Conservation (phyloP, 495 filamentous ascomycete genomes). For the Xylaria scruposa region DNA sequence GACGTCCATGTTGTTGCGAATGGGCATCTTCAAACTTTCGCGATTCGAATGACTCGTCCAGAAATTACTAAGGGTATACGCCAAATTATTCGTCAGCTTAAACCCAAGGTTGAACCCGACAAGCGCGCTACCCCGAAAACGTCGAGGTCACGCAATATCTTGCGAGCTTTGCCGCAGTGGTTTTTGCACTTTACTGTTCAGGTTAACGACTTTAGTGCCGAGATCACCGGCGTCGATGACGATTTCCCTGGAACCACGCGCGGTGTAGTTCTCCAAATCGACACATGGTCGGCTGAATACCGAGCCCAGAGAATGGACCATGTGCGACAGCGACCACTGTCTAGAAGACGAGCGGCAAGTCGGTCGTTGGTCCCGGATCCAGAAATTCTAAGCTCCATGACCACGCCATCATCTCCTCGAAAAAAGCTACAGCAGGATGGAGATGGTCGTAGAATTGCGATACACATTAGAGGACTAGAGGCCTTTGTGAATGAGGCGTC, state of each 20-base stretch:
- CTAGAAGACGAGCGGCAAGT: slow-evolving; percentile 64
- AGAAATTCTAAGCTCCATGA: slow-evolving; percentile 62
- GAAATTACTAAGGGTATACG: slow-evolving; percentile 92
- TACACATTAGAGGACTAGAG: slow-evolving; percentile 84
- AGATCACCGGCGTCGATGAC: slow-evolving; percentile 86
- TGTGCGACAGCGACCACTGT: slow-evolving; percentile 52
- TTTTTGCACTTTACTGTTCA: slow-evolving; percentile 82
- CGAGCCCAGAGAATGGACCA: slow-evolving; percentile 75
- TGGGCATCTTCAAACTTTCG: slow-evolving; percentile 84
- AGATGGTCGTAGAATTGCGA: slow-evolving; percentile 81
- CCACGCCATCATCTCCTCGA: slow-evolving; percentile 66
- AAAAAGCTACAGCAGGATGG: slow-evolving; percentile 65
- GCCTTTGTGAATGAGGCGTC: slow-evolving; percentile 86
- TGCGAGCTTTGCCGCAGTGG: slow-evolving; percentile 84
- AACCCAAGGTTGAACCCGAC: slow-evolving; percentile 64
- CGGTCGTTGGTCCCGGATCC: slow-evolving; percentile 64
- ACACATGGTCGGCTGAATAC: slow-evolving; percentile 92
- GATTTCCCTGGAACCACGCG: slow-evolving; percentile 78
- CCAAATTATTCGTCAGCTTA: slow-evolving; percentile 85
- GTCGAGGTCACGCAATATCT: slow-evolving; percentile 63
- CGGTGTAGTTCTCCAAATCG: slow-evolving; percentile 83
- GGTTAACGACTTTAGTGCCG: slow-evolving; percentile 85
- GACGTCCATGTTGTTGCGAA: slow-evolving; percentile 82
- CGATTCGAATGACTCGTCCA: slow-evolving; percentile 84
- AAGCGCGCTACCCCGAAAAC: slow-evolving; percentile 60